phyloP scores from a whole-genome alignment of 2,329 filamentous ascomycete genomes.

The Cordyceps javanica region DNA sequence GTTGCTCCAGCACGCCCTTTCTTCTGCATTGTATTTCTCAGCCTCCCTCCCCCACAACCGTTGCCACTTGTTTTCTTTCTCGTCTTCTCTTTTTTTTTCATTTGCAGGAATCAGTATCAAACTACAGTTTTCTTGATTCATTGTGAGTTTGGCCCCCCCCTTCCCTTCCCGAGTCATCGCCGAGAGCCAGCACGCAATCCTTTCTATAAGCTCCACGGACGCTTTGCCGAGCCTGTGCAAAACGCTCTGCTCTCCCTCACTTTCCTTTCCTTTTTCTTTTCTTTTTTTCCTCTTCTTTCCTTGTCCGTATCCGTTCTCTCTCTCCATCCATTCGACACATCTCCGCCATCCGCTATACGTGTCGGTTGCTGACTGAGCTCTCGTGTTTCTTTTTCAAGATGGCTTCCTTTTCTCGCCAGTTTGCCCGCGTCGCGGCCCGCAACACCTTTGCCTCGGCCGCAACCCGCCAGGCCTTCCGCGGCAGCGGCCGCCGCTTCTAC shows the following conservation, averaged over 20 bases:
- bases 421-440: constrained; percentile 50
- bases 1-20: neutral
- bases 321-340: neutral
- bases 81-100: constrained; percentile 10
- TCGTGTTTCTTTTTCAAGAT: constrained; percentile 18
- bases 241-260: neutral
- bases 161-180: neutral
- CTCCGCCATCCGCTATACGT: too few relatives aligned
- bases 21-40: constrained; percentile 28
- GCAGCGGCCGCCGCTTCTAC: constrained; percentile 71
- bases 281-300: too few relatives aligned
- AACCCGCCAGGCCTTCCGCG: constrained; percentile 64
- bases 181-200: neutral
- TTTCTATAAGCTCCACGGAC: neutral
- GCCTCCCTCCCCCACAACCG: constrained; percentile 3
- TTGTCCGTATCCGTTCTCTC: too few relatives aligned
- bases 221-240: neutral
- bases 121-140: constrained; percentile 6
- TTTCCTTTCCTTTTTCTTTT: neutral
- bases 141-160: neutral
- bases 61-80: neutral
- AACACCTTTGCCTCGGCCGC: constrained; percentile 52
- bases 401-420: constrained; percentile 44
- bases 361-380: neutral
- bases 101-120: neutral